Evolutionary conservation across 805 yeast species (phyloP).

Genomic region (Myxozyma vanderwaltii): DNA sequence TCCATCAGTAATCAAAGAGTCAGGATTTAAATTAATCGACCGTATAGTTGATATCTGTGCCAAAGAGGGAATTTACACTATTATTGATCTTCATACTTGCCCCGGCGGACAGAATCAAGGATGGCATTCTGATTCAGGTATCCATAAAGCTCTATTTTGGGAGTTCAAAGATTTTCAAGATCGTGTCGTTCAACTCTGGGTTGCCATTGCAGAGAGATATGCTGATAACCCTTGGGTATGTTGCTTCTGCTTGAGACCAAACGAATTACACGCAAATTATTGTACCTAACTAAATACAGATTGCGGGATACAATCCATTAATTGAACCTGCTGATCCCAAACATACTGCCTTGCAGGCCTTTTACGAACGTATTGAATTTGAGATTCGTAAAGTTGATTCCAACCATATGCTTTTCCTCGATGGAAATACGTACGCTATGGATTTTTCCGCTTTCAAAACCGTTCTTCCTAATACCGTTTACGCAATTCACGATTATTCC

Average conservation of each 20-base stretch:
- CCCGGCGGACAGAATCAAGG: constrained; percentile 61
- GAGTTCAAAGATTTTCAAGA: constrained; percentile 54
- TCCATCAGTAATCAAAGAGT: constrained; percentile 47
- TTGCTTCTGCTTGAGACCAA: background rate
- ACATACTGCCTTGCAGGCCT: constrained; percentile 47
- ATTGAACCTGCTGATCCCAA: constrained; percentile 55
- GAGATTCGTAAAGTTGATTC: constrained; percentile 51
- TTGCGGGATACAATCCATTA: constrained; percentile 57
- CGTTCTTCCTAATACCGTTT: constrained; percentile 50
- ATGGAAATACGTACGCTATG: constrained; percentile 55
- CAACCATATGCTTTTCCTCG: constrained; percentile 53
- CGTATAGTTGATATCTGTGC: constrained; percentile 49
- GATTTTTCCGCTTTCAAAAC: constrained; percentile 54
- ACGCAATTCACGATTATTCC: constrained; percentile 54
- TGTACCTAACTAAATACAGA: too few species aligned
- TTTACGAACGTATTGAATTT: constrained; percentile 46
- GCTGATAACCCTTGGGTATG: constrained; percentile 50
- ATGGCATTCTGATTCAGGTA: constrained; percentile 55
- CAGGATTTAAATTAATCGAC: constrained; percentile 52
- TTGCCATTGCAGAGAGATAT: constrained; percentile 50
- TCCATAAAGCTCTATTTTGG: constrained; percentile 55
- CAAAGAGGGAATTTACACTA: constrained; percentile 51
- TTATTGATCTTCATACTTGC: constrained; percentile 52
- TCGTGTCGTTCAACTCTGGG: constrained; percentile 51
- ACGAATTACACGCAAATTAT: too few species aligned